Conservation (phyloP, 306 rosid species). For the Spatholobus suberectus region DNA sequence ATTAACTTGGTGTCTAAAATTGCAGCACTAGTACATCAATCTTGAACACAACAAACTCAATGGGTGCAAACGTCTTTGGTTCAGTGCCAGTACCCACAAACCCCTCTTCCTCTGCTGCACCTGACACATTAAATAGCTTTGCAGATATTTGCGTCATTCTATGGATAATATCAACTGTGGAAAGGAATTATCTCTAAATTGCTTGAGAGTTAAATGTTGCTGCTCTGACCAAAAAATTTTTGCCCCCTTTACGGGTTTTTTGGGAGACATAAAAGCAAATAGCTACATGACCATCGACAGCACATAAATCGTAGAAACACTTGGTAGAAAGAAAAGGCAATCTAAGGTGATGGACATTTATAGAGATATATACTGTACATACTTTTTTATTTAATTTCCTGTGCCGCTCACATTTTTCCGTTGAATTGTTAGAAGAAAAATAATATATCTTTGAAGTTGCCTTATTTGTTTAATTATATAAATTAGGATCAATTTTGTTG, state of each 20-base stretch:
- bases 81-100: constrained; percentile 74
- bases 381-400: not conserved
- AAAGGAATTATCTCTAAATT: constrained; percentile 22
- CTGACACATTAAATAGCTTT: constrained; percentile 41
- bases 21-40: constrained; percentile 84
- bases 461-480: not conserved
- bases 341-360: constrained; percentile 11
- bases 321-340: constrained; percentile 8
- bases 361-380: constrained; percentile 33
- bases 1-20: constrained; percentile 12
- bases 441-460: constrained; percentile 9
- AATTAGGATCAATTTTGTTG: not conserved
- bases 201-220: constrained; percentile 21
- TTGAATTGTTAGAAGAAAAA: not conserved
- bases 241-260: not conserved
- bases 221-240: constrained; percentile 4
- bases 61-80: constrained; percentile 85
- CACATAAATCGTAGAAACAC: constrained; percentile 27
- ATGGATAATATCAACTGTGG: constrained; percentile 45
- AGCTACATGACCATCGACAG: not conserved
- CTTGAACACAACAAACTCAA: constrained; percentile 80
- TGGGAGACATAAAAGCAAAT: constrained; percentile 1
- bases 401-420: not conserved
- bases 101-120: constrained; percentile 55
- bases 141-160: constrained; percentile 39